Percentiles rank a stretch among this genome's conserved stretches.
Conservation (phyloP, 495 filamentous ascomycete species). For the Penicillium mononematosum region DNA sequence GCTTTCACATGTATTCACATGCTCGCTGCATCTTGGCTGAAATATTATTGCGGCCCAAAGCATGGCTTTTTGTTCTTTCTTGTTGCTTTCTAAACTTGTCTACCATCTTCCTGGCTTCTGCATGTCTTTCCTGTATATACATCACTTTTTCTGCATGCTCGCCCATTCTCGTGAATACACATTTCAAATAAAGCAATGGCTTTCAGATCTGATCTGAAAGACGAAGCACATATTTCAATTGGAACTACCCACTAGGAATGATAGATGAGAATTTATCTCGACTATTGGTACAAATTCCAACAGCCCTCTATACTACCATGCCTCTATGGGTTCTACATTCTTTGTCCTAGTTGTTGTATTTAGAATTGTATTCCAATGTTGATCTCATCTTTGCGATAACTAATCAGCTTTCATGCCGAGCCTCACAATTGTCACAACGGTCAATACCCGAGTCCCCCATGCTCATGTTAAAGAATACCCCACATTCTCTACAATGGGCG, state of each 20-base stretch:
- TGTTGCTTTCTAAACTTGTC: slow-evolving; percentile 9
- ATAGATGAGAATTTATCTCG: background rate
- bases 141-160: slow-evolving; percentile 6
- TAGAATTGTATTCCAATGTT: background rate
- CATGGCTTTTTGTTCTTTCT: slow-evolving; percentile 2
- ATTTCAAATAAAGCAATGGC: slow-evolving; percentile 5
- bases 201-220: background rate
- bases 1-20: slow-evolving; percentile 19
- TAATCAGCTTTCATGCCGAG: no score
- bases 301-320: background rate
- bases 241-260: background rate
- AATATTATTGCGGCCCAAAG: slow-evolving; percentile 8
- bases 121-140: slow-evolving; percentile 17
- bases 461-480: no score
- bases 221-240: background rate
- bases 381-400: background rate
- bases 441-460: no score
- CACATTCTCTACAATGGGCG: no score
- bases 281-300: background rate
- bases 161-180: slow-evolving; percentile 4
- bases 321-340: background rate
- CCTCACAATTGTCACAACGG: no score
- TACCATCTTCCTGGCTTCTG: slow-evolving; percentile 14
- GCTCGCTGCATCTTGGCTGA: slow-evolving; percentile 2
- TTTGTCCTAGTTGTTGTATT: background rate